Conservation (phyloP, 108 stramenopile genomes). For the Conticribra weissflogii region DNA sequence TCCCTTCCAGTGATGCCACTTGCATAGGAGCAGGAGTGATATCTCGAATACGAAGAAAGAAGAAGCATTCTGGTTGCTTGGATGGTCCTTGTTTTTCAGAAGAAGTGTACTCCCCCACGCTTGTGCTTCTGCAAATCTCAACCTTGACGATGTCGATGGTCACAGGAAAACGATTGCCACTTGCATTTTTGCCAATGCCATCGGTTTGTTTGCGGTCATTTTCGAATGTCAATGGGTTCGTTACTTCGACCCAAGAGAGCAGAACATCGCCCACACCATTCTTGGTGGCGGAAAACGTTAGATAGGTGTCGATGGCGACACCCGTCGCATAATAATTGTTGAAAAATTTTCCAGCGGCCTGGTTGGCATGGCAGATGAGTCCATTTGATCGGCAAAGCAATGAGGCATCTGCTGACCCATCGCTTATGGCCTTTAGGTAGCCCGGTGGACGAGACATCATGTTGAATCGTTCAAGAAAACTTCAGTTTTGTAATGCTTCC, state of each 20-base stretch:
- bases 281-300: not conserved
- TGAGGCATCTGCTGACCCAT: not conserved
- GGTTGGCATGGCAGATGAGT: slow-evolving; percentile 8
- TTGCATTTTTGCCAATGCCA: not conserved
- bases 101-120: not conserved
- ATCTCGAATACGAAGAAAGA: slow-evolving; percentile 2
- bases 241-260: not conserved
- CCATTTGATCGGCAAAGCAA: not conserved
- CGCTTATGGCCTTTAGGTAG: not conserved
- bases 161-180: not conserved
- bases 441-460: not conserved
- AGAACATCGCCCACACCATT: not conserved
- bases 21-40: not conserved
- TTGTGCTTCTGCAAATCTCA: not conserved
- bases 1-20: not conserved
- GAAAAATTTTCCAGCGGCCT: slow-evolving; percentile 8
- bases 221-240: not conserved
- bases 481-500: too few relatives aligned
- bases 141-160: not conserved
- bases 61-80: not conserved
- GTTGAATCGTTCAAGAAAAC: too few relatives aligned
- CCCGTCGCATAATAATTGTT: not conserved
- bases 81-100: not conserved
- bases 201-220: not conserved
- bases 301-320: not conserved